Base-by-base conservation (phyloP, 1,284 basidiomycete species). In the Puccinia hordei region DNA sequence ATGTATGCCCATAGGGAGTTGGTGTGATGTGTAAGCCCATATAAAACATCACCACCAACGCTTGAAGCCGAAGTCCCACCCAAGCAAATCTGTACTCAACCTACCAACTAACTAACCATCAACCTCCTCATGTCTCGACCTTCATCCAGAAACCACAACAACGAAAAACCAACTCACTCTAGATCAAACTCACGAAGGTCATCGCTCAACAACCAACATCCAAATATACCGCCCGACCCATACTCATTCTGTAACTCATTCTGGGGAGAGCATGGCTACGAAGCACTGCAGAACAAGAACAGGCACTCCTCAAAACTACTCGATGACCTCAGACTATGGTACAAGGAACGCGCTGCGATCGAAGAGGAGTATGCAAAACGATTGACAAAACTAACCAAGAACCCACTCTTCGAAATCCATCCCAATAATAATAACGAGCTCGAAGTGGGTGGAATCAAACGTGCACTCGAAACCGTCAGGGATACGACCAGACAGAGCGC, bases 301-400 rank as follows among this genome's bases (percentile, higher is more conserved):
- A 55, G 44, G 46, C 77, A 79, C 30, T 78, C 75, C 35, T 69
- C 75, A 13, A 79, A 72, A 46, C 69, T 79, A 38, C 66, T 79
- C 30, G 77, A 79, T 4, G 68, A 79, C 22, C 38, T 79, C 22
- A 72, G 77, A 79, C 27, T 59, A 17, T 79, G 77, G 77, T 79
- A 79, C 66, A 79, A 72, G 41, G 77, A 79, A 72, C 24, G 93
- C 83, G 90, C 92, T 13, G 83, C 88, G 41, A 95, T 98, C 82
- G 95, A 99, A 85, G 95, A 98, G 83, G 96, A 98, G 46, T 98
- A 98, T 84, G 91, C 95, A 2, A 95, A 95, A 87, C 90, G 92
- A 51, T 85, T 99, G 13, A 87, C 89, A 30, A 95, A 93, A 86
- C 88, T 99, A 33, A 89, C 94, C 41, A 96, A 93, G 86, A 85